phyloP scores from a whole-genome alignment of 306 rosid genomes.

The Corylus avellana region DNA sequence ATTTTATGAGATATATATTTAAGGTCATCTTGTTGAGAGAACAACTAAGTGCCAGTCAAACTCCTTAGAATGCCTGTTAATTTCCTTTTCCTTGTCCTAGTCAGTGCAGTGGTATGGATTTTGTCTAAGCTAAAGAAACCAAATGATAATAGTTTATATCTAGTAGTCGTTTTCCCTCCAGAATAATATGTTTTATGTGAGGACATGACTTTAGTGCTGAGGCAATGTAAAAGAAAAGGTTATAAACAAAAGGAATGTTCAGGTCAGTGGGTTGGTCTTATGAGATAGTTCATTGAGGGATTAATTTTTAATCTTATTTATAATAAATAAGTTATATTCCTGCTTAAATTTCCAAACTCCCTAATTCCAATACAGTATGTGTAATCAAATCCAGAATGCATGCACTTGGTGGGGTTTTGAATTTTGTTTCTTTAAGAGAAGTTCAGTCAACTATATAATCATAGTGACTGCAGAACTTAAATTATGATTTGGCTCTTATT shows the following conservation, averaged over 20 bases:
- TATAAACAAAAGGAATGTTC: neutral
- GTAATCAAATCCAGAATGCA: neutral
- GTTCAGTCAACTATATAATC: neutral
- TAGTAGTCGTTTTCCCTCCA: neutral
- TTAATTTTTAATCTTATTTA: slow-evolving; percentile 4
- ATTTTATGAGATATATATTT: neutral
- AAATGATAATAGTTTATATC: no score
- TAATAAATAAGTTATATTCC: neutral
- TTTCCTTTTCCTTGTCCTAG: no score
- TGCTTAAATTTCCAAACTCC: neutral
- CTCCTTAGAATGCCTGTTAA: no score
- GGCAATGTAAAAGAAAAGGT: neutral
- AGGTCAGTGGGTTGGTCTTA: neutral
- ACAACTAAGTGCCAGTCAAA: no score
- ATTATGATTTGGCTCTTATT: neutral
- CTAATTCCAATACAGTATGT: no score
- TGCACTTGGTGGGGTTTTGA: slow-evolving; percentile 4
- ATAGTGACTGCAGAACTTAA: neutral
- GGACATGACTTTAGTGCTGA: neutral
- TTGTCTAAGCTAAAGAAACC: no score
- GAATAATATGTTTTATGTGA: neutral
- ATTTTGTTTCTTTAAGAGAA: neutral
- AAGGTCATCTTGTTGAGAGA: neutral
- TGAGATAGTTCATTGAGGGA: neutral
- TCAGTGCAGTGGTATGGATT: no score